Conservation (phyloP, 2,329 filamentous ascomycete genomes). For the Aspergillus sojae region DNA sequence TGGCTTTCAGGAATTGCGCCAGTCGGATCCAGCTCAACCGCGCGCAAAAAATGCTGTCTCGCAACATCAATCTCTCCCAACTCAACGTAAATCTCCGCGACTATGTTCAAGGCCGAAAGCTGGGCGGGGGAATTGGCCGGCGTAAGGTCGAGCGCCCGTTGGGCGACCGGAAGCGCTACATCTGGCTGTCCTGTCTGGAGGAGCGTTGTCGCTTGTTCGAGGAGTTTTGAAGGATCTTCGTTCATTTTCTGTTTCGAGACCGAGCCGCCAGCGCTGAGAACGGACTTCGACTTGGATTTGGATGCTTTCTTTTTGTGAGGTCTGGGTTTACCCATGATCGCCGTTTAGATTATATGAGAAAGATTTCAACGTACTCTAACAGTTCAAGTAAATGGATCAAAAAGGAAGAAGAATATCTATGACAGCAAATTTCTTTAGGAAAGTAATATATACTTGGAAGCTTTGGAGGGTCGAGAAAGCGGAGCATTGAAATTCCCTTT, state of each 20-base stretch:
- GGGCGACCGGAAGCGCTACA: conserved; percentile 58
- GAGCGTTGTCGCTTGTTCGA: conserved; percentile 58
- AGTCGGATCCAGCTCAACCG: conserved; percentile 75
- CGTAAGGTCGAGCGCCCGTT: conserved; percentile 52
- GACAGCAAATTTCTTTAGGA: not conserved
- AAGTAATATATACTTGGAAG: not conserved
- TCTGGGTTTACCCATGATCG: conserved; percentile 56
- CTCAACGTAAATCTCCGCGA: conserved; percentile 82
- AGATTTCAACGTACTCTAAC: conserved; percentile 15
- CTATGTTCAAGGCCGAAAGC: conserved; percentile 68
- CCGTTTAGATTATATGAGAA: conserved; percentile 4
- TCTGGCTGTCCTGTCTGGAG: conserved; percentile 62
- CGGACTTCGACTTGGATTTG: conserved; percentile 46
- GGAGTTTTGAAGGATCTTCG: conserved; percentile 57
- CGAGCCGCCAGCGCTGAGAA: conserved; percentile 44
- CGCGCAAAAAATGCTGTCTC: conserved; percentile 69
- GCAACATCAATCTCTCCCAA: conserved; percentile 79
- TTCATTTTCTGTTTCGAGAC: conserved; percentile 47
- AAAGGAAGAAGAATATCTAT: not conserved
- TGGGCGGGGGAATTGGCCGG: conserved; percentile 39
- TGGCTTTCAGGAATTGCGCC: conserved; percentile 69
- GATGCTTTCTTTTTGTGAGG: conserved; percentile 49
- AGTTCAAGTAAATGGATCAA: not conserved
- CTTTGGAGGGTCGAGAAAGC: conserved; percentile 11
- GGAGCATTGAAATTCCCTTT: conserved; percentile 21